These are phyloP conservation scores for Saprolegnia parasitica DNA, from an alignment of 352 stramenopile species.

Conservation along the genomic window DNA sequence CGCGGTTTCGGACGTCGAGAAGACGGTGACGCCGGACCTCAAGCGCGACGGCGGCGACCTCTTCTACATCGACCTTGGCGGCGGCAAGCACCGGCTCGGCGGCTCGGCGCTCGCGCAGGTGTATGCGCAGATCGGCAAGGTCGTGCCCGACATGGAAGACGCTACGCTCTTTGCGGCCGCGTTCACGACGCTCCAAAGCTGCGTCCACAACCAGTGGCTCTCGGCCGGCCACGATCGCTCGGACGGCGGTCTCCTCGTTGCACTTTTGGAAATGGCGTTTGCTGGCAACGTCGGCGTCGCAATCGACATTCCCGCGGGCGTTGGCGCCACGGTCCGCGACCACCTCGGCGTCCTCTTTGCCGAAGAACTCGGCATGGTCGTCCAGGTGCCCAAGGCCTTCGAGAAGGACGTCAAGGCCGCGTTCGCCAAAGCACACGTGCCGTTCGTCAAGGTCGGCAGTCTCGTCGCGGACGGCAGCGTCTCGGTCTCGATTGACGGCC, in stretches of 20 bases:
- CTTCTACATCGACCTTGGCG: conserved; percentile 94
- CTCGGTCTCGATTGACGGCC: conserved; percentile 86
- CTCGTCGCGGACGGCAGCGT: conserved; percentile 82
- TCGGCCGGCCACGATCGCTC: conserved; percentile 98
- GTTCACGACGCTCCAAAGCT: conserved; percentile 92
- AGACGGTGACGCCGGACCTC: conserved; percentile 97
- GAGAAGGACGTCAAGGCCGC: conserved; percentile 72
- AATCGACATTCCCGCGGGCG: conserved; percentile 72
- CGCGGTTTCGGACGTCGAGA: conserved; percentile 94
- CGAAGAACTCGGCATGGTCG: conserved; percentile 96
- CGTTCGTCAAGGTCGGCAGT: conserved; percentile 86
- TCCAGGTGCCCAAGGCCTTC: conserved; percentile 87
- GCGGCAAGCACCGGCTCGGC: conserved; percentile 89
- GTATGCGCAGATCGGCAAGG: conserved; percentile 81
- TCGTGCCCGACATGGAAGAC: conserved; percentile 91
- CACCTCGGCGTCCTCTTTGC: conserved; percentile 88
- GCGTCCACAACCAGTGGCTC: conserved; percentile 87
- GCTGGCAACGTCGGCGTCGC: conserved; percentile 96
- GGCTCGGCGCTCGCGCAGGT: conserved; percentile 95
- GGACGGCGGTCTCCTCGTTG: conserved; percentile 95
- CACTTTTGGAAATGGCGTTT: conserved; percentile 98
- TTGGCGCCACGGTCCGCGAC: conserved; percentile 50
- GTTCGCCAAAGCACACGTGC: conserved; percentile 81
- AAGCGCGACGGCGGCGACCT: conserved; percentile 86
- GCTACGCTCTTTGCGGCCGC: conserved; percentile 88